Base-by-base conservation (phyloP, 2,329 filamentous ascomycete species). In the Fusarium penzigii region DNA sequence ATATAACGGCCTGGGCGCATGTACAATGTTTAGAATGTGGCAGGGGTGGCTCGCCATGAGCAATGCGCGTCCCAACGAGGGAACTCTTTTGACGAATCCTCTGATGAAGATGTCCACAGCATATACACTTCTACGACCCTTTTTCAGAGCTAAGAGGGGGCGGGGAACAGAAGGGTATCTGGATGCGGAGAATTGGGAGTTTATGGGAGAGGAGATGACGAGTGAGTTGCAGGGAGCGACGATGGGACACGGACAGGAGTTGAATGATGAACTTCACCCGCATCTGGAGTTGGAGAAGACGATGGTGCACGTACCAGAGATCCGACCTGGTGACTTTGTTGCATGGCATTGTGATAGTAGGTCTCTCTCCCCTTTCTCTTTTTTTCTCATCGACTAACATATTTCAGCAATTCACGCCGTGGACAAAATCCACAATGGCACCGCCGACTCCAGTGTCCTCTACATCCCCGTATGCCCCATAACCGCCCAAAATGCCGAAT, bases 31-130 rank as follows among this genome's bases (percentile, higher is more conserved):
- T 72, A 82, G 93, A 39, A 88, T 91, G 80, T 93, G 90, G 70
- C 92, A 97, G 72, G 92, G 91, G 16, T 97, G 92, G 92, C 71
- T 97, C 47, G 83, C 82, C 53, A 87, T 97, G 80, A 91, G 87
- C 52, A 74, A 77, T n/a, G 87, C 85, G 0, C 84, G 79, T 0
- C 89, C 90, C 0, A 78, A 79, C 6, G 86, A 96, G 72, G 92
- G 92, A 1, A 94, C 92, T 0, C 72, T 97, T 47, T 78, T 90
- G 41, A 88, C 96, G 2, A 92, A 92, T 63, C 92, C 92, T 1
- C 76, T 95, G 47, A 73, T 94, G 42, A 81, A 82, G 57, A 81
- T 90, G 48, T 84, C 89, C 0, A 94, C 89, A 0, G 86, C 88
- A 0, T 97, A 97, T 65, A 82, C 86, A 41, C 79, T 97, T 1